These are phyloP conservation scores for Cadophora sp. DNA, from an alignment of 2,329 filamentous ascomycete genomes.

Conservation along the genomic window DNA sequence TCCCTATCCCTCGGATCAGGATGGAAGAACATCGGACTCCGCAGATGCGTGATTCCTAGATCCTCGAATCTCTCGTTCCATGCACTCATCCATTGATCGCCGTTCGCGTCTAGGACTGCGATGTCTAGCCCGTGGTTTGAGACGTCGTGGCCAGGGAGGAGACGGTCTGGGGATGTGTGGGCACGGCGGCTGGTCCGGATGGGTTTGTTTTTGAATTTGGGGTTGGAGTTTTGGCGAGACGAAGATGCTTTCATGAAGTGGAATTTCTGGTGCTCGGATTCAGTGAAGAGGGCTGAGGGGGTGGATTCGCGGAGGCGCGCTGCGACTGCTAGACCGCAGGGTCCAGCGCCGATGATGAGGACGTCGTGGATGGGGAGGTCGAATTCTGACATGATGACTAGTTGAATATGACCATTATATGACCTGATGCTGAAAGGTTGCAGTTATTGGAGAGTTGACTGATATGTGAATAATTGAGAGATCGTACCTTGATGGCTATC, in stretches of 20 bases:
- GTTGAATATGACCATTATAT: neutral
- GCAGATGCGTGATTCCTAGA: conserved; percentile 73
- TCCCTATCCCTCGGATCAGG: conserved; percentile 78
- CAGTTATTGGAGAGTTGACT: neutral
- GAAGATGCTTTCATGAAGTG: conserved; percentile 67
- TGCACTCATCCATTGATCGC: conserved; percentile 69
- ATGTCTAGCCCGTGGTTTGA: conserved; percentile 47
- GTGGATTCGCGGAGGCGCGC: conserved; percentile 74
- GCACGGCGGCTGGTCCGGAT: conserved; percentile 44
- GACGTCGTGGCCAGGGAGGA: conserved; percentile 33
- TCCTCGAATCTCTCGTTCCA: conserved; percentile 75
- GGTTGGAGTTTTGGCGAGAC: conserved; percentile 44
- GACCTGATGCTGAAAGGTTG: too few species aligned
- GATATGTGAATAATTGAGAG: conserved; percentile 11
- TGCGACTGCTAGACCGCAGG: conserved; percentile 76
- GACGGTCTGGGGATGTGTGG: conserved; percentile 47
- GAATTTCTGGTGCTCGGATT: conserved; percentile 81
- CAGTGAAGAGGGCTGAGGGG: conserved; percentile 81
- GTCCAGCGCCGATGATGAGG: conserved; percentile 69
- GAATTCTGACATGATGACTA: conserved; percentile 21
- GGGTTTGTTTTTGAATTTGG: conserved; percentile 55
- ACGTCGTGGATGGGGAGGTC: conserved; percentile 62
- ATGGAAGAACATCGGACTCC: conserved; percentile 86
- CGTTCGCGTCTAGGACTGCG: conserved; percentile 71
- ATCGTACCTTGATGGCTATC: conserved; percentile 29